Base-by-base conservation (phyloP, 2,329 filamentous ascomycete genomes). In the Ophiosphaerella narmari region DNA sequence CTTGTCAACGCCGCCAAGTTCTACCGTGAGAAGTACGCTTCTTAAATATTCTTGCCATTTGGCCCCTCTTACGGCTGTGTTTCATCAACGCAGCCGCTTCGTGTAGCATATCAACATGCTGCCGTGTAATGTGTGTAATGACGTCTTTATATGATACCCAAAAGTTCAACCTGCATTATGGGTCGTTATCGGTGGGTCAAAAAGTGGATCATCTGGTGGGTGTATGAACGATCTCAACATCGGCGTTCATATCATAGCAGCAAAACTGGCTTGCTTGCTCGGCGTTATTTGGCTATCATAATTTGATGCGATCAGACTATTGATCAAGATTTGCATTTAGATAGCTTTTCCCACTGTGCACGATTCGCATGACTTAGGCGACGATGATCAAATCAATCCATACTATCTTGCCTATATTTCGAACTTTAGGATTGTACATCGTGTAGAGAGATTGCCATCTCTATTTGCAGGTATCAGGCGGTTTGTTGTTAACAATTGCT, bases 1-100 rank as follows among this genome's bases (percentile, higher is more conserved):
- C 89, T 99, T 91, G 93, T 99, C 79, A 92, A 93, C 76, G 94
- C 94, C 51, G 93, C 94, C 83, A 97, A 97, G 86, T 88, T 81
- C 84, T 97, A 86, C 91, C 93, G 94, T 76, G 78, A 87, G 78
- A 91, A 96, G 85, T 88, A 95, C 80, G 75, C 85, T 75, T 86
- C 88, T 78, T 78, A 70, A 58, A 59, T 58, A 58, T 48, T 41
- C 53, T 41, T 60, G 57, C 56, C 57, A 59, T 62, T 63, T 57
- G 55, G 63, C 59, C 60, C 50, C 39, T 41, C 45, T 37, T 43
- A 44, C 53, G 57, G 46, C 52, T 55, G 53, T 50, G 57, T 68
- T 70, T 71, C 64, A 71, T 68, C 67, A 69, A 66, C 58, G 56
- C 55, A 54, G 55, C 57, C 58, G 49, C 39, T 57, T 60, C 58